A percentile compares a stretch with the other conserved stretches of the same genome.
Conservation (phyloP, 2,329 filamentous ascomycete species). For the Sarocladiaceae sp. region DNA sequence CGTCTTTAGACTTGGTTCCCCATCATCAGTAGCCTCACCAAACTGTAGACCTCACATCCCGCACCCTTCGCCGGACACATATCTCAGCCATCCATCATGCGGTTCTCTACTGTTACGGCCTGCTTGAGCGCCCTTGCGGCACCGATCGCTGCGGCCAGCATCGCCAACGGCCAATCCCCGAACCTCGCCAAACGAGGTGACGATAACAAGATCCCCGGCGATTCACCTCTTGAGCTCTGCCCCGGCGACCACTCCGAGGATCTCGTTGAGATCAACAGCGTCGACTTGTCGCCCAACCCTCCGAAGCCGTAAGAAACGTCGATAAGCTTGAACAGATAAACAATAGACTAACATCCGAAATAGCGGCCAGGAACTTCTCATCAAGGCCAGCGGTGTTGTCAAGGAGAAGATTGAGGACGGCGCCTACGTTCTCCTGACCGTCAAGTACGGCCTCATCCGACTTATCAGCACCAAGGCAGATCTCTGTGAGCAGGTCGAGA, state of each 20-base stretch:
- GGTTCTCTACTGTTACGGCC: constrained; percentile 33
- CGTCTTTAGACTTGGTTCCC: background rate
- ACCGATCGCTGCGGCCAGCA: constrained; percentile 38
- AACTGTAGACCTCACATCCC: background rate
- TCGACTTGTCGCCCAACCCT: constrained; percentile 81
- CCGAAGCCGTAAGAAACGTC: constrained; percentile 60
- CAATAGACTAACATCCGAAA: constrained; percentile 18
- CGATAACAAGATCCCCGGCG: constrained; percentile 65
- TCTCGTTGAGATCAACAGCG: constrained; percentile 68
- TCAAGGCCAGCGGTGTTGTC: constrained; percentile 73
- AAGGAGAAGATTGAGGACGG: constrained; percentile 66
- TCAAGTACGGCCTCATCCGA: constrained; percentile 92
- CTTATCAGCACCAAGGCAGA: constrained; percentile 76
- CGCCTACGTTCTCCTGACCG: constrained; percentile 73
- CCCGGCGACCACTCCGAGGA: constrained; percentile 57
- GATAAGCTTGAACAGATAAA: constrained; percentile 2
- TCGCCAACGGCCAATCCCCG: constrained; percentile 26
- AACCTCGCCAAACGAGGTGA: constrained; percentile 38
- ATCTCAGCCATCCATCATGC: constrained; percentile 20
- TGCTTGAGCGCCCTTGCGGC: constrained; percentile 39
- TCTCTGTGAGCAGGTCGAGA: constrained; percentile 81
- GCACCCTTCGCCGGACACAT: background rate
- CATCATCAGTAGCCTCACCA: constrained; percentile 1
- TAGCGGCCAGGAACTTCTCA: constrained; percentile 72
- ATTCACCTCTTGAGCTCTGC: constrained; percentile 82